These are phyloP conservation scores for Colletotrichum noveboracense DNA, from an alignment of 2,329 filamentous ascomycete species.

Conservation along the genomic window DNA sequence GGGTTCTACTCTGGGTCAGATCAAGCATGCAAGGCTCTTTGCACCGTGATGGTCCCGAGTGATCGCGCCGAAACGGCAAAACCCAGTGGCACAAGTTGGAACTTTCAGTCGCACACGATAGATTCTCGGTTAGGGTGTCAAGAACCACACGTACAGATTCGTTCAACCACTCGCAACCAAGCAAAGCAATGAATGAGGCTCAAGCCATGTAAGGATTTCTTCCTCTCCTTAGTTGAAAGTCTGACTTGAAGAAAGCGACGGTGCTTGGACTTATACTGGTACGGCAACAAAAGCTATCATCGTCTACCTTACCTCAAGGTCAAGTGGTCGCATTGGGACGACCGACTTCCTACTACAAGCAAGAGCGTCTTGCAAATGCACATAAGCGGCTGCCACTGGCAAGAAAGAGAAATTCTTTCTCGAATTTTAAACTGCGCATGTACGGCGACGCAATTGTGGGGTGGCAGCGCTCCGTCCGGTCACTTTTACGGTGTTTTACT, in stretches of 20 bases:
- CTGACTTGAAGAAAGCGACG: neutral
- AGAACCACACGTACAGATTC: neutral
- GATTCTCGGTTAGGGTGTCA: neutral
- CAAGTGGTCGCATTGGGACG: neutral
- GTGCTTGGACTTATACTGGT: neutral
- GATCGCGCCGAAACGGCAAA: neutral
- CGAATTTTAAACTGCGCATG: neutral
- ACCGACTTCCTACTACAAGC: neutral
- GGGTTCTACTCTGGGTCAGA: neutral
- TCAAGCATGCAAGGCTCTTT: neutral
- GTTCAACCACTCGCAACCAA: neutral
- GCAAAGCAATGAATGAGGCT: neutral
- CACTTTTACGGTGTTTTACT: constrained; percentile 14
- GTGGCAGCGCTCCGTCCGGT: neutral
- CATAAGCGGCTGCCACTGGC: neutral
- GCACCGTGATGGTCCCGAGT: neutral
- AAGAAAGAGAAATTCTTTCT: neutral
- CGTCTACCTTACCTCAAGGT: neutral
- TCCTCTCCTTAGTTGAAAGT: neutral
- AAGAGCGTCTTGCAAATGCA: neutral
- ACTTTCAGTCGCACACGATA: neutral
- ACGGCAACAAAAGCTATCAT: neutral
- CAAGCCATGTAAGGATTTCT: neutral
- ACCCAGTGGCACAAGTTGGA: neutral
- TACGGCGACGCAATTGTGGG: neutral